These are phyloP conservation scores for Mucor piriformis DNA, from an alignment of 371 early-diverging fungal species.

Conservation along the genomic window DNA sequence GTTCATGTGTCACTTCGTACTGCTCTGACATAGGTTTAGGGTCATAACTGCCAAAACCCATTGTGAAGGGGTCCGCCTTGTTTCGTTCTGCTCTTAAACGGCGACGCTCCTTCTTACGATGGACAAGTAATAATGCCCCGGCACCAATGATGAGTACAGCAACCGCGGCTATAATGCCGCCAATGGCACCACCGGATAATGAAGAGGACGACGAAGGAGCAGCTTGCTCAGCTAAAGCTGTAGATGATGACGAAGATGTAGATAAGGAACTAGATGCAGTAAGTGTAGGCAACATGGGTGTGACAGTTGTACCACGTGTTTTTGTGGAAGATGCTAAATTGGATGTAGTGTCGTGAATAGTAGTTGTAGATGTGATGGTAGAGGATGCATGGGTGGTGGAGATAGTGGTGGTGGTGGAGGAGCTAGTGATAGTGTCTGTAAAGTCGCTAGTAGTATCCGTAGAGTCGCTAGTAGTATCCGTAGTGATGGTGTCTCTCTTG, in stretches of 20 bases:
- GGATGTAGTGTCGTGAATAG: background rate
- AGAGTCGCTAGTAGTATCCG: too few species aligned
- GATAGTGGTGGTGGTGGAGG: background rate
- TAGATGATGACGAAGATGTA: background rate
- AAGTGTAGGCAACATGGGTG: background rate
- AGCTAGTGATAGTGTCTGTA: too few species aligned
- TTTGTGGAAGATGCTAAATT: background rate
- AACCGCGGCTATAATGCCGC: conserved; percentile 39
- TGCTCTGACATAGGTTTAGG: background rate
- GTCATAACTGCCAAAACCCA: conserved; percentile 26
- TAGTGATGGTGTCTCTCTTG: too few species aligned
- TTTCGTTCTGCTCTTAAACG: conserved; percentile 9
- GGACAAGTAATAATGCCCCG: conserved; percentile 32
- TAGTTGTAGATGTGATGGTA: background rate
- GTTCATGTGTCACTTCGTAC: background rate
- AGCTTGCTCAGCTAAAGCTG: too few species aligned
- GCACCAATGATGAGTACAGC: conserved; percentile 22
- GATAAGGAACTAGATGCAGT: background rate
- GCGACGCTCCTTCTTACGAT: conserved; percentile 27
- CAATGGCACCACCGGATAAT: conserved; percentile 23
- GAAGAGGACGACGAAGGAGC: background rate
- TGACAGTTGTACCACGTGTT: background rate
- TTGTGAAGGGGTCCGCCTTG: conserved; percentile 27
- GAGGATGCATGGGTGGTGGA: too few species aligned
- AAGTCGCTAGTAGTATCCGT: too few species aligned